phyloP scores from a whole-genome alignment of 352 stramenopile genomes.

The Globisporangium nagaii region DNA sequence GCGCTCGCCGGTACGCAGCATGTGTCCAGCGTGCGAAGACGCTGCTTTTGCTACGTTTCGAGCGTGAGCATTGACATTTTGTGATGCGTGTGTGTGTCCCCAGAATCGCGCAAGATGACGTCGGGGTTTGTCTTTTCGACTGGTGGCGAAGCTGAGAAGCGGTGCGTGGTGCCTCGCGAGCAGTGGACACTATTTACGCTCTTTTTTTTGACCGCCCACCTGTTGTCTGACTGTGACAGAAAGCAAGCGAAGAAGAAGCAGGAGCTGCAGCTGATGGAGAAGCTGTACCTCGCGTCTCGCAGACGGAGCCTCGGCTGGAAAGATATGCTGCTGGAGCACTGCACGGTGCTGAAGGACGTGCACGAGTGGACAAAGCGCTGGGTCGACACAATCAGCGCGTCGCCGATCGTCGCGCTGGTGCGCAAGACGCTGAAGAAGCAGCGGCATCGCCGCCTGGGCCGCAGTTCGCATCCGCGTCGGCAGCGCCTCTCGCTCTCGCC shows the following conservation, averaged over 20 bases:
- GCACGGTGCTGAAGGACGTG: conserved; percentile 33
- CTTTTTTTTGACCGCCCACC: too few relatives aligned
- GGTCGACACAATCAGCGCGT: conserved; percentile 19
- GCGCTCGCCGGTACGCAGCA: conserved; percentile 3
- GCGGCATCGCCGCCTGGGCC: conserved; percentile 7
- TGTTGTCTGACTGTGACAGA: neutral
- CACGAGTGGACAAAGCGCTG: conserved; percentile 22
- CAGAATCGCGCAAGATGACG: conserved; percentile 14
- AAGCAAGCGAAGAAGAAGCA: conserved; percentile 26
- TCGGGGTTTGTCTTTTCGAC: conserved; percentile 16
- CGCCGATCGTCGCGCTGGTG: conserved; percentile 3
- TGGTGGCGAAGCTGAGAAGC: conserved; percentile 9
- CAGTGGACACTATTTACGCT: too few relatives aligned
- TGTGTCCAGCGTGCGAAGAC: too few relatives aligned
- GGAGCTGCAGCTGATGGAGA: conserved; percentile 40
- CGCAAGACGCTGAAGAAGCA: conserved; percentile 10
- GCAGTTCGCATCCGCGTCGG: neutral
- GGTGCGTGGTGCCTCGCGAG: neutral
- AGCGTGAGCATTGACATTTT: neutral
- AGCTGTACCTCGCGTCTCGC: conserved; percentile 35
- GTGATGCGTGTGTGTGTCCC: neutral
- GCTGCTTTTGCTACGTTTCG: too few relatives aligned
- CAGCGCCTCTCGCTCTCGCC: neutral
- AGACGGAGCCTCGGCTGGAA: conserved; percentile 32
- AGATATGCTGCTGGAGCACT: conserved; percentile 27